Evolutionary conservation across 2,329 filamentous ascomycete genomes (phyloP).

Genomic region (Aspergillus phoenicis): DNA sequence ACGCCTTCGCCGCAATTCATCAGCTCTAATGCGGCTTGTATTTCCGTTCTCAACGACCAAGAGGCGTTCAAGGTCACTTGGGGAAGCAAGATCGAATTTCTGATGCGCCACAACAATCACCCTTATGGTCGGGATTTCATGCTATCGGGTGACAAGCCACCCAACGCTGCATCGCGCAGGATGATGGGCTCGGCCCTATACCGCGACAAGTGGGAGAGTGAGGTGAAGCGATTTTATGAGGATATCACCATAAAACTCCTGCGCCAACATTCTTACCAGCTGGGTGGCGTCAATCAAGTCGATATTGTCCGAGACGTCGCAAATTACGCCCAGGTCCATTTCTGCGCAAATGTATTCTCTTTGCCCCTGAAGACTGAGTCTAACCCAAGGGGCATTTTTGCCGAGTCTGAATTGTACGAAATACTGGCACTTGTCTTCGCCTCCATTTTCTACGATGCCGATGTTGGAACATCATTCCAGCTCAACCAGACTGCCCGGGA

Average conservation of each 20-base stretch:
- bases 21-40: conserved; percentile 49
- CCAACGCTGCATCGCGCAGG: conserved; percentile 46
- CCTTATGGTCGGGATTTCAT: conserved; percentile 51
- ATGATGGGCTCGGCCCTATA: conserved; percentile 50
- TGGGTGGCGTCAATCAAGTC: conserved; percentile 50
- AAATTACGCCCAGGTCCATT: conserved; percentile 57
- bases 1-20: conserved; percentile 43
- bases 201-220: conserved; percentile 48
- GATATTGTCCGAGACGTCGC: conserved; percentile 55
- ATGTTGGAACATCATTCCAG: conserved; percentile 55
- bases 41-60: conserved; percentile 46
- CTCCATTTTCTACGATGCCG: conserved; percentile 58
- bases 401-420: conserved; percentile 57
- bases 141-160: conserved; percentile 48
- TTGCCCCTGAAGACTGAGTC: conserved; percentile 58
- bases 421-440: conserved; percentile 57
- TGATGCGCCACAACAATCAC: conserved; percentile 43
- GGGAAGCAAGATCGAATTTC: conserved; percentile 49
- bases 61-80: conserved; percentile 52
- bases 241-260: conserved; percentile 50
- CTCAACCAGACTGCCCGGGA: conserved; percentile 53
- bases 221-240: conserved; percentile 53
- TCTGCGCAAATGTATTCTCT: conserved; percentile 57
- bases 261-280: conserved; percentile 48
- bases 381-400: conserved; percentile 55